phyloP scores from a whole-genome alignment of 31 red algal species.

The Porphyra umbilicalis region DNA sequence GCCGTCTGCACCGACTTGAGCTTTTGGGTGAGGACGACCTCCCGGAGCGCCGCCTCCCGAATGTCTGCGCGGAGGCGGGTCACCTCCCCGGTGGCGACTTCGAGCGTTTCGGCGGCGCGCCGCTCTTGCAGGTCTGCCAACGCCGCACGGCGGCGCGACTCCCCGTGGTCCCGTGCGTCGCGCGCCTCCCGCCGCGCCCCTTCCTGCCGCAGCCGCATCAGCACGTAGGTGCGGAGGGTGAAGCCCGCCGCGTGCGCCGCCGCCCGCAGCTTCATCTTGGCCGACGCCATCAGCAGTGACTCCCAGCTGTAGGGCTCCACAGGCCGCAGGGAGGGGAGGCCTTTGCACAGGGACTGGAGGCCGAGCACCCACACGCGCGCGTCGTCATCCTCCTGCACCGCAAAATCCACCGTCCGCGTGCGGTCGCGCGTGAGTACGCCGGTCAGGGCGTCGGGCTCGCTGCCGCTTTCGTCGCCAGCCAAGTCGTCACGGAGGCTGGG shows the following conservation, averaged over 20 bases:
- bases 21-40: conserved; percentile 72
- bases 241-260: conserved; percentile 59
- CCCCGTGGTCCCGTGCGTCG: conserved; percentile 14
- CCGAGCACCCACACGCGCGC: conserved; percentile 68
- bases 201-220: conserved; percentile 50
- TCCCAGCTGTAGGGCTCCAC: conserved; percentile 2
- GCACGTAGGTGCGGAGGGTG: conserved; percentile 60
- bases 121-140: neutral
- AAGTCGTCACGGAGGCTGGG: neutral
- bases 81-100: conserved; percentile 7
- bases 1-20: conserved; percentile 68
- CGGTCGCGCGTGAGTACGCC: neutral
- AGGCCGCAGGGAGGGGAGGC: neutral
- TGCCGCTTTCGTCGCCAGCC: neutral
- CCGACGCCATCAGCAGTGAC: neutral
- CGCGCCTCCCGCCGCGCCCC: conserved; percentile 2
- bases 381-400: conserved; percentile 58
- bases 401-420: conserved; percentile 69
- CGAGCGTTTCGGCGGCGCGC: neutral
- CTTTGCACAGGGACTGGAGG: conserved; percentile 57
- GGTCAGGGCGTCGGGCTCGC: neutral
- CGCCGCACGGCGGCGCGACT: neutral
- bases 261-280: conserved; percentile 40
- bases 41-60: conserved; percentile 48
- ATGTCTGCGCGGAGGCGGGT: conserved; percentile 58